Percentiles rank a stretch among this genome's conserved stretches.
Evolutionary conservation across 2,329 filamentous ascomycete species (phyloP).

Genomic region (Aspergillus persii): DNA sequence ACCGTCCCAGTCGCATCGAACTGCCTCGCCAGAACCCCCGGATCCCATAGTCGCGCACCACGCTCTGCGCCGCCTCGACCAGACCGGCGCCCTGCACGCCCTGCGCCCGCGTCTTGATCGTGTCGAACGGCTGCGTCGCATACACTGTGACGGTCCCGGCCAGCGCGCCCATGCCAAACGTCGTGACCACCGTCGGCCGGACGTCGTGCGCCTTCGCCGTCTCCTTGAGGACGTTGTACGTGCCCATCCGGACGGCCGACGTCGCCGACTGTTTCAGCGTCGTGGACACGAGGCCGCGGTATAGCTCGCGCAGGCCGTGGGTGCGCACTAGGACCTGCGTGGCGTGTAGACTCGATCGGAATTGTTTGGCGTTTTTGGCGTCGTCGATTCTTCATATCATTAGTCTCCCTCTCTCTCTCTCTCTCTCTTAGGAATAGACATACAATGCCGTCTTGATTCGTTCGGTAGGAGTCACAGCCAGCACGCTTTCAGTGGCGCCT

Average conservation of each 20-base stretch:
- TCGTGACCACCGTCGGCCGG: conserved; percentile 51
- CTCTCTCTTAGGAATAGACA: neutral
- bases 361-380: conserved; percentile 50
- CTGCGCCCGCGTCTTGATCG: conserved; percentile 59
- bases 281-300: conserved; percentile 59
- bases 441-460: conserved; percentile 58
- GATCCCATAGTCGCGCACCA: conserved; percentile 58
- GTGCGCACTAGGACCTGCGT: conserved; percentile 50
- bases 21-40: conserved; percentile 66
- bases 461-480: conserved; percentile 67
- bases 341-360: conserved; percentile 53
- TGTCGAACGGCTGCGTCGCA: conserved; percentile 28
- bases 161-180: conserved; percentile 61
- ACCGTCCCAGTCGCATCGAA: conserved; percentile 63
- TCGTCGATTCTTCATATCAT: conserved; percentile 54
- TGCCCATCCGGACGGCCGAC: conserved; percentile 61
- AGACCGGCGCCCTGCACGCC: conserved; percentile 58
- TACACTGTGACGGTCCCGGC: conserved; percentile 56
- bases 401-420: no score
- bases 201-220: conserved; percentile 51
- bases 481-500: conserved; percentile 60
- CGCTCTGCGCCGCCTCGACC: conserved; percentile 54
- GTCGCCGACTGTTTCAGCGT: conserved; percentile 63
- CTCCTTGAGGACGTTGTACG: conserved; percentile 64
- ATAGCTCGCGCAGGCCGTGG: conserved; percentile 56